Evolutionary conservation across 202 grass and related monocot species (phyloP).

Genomic region (Brachypodium distachyon): DNA sequence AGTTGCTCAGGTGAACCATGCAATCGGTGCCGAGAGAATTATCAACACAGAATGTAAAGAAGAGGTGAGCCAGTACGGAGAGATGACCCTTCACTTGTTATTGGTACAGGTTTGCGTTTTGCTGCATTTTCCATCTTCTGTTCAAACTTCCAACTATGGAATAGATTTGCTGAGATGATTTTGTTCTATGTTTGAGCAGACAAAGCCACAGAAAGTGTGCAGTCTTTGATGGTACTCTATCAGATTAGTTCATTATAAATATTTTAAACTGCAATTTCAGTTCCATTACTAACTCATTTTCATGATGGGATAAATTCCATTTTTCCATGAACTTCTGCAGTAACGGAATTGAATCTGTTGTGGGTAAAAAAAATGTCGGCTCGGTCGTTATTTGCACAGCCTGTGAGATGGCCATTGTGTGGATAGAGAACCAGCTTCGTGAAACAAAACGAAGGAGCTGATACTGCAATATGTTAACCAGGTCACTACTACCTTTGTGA

Average conservation of each 20-base stretch:
- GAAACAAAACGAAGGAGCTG: constrained; percentile 67
- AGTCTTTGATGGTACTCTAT: constrained; percentile 63
- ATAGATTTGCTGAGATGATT: background rate
- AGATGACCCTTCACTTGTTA: constrained; percentile 76
- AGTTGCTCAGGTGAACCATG: constrained; percentile 83
- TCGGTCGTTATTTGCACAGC: constrained; percentile 52
- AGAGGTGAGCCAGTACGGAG: constrained; percentile 71
- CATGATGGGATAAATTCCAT: background rate
- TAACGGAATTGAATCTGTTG: constrained; percentile 56
- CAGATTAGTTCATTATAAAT: constrained; percentile 33
- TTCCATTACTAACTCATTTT: background rate
- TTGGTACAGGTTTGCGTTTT: constrained; percentile 57
- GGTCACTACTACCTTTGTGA: constrained; percentile 25
- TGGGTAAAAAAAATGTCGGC: constrained; percentile 37
- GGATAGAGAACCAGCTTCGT: constrained; percentile 83
- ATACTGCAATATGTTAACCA: constrained; percentile 82
- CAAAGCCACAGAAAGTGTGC: constrained; percentile 53
- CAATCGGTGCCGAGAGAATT: constrained; percentile 86
- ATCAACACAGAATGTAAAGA: constrained; percentile 83
- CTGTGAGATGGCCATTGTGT: constrained; percentile 93
- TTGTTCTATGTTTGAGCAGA: constrained; percentile 34
- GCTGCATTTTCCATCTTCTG: background rate
- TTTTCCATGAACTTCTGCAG: constrained; percentile 27
- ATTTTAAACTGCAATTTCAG: background rate
- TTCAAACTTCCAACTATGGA: background rate